A percentile compares a stretch with the other conserved stretches of the same genome.
phyloP scores from a whole-genome alignment of 2,329 filamentous ascomycete species.

The Aspergillus novoparasiticus region DNA sequence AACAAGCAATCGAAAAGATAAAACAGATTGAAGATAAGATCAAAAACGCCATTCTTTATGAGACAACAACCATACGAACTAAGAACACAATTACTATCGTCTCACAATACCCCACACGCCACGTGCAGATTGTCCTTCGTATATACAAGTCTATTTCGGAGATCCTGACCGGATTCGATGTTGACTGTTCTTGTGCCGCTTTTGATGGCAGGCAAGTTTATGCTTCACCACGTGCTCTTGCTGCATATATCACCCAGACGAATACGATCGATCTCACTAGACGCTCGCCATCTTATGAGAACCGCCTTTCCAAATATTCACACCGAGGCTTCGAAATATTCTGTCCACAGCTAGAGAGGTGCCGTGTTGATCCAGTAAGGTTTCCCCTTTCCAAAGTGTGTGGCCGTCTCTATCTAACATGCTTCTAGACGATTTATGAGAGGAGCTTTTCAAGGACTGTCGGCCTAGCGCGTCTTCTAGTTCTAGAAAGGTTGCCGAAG shows the following conservation, averaged over 20 bases:
- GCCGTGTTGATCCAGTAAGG: constrained; percentile 68
- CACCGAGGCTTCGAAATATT: constrained; percentile 83
- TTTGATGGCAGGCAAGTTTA: constrained; percentile 82
- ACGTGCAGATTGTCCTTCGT: constrained; percentile 82
- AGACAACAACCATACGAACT: constrained; percentile 80
- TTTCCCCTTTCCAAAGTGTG: background rate
- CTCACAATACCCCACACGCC: constrained; percentile 79
- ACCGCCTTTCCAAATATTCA: constrained; percentile 81
- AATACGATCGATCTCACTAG: constrained; percentile 79
- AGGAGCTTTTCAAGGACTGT: constrained; percentile 74
- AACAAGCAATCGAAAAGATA: constrained; percentile 80
- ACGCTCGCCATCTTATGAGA: constrained; percentile 84
- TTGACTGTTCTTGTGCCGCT: constrained; percentile 79
- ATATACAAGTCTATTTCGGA: constrained; percentile 83
- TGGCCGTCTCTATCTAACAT: background rate
- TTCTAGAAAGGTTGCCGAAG: constrained; percentile 77
- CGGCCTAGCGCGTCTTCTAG: constrained; percentile 75
- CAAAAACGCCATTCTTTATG: constrained; percentile 75
- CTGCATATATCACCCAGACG: constrained; percentile 77
- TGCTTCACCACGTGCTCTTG: constrained; percentile 73
- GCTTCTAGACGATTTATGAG: constrained; percentile 71
- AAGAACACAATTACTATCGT: constrained; percentile 87
- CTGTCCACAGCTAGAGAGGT: constrained; percentile 74
- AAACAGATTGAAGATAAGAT: constrained; percentile 76
- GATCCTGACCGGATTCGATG: constrained; percentile 85